Evolutionary conservation across 306 rosid species (phyloP).

Genomic region (Amphicarpaea edgeworthii): DNA sequence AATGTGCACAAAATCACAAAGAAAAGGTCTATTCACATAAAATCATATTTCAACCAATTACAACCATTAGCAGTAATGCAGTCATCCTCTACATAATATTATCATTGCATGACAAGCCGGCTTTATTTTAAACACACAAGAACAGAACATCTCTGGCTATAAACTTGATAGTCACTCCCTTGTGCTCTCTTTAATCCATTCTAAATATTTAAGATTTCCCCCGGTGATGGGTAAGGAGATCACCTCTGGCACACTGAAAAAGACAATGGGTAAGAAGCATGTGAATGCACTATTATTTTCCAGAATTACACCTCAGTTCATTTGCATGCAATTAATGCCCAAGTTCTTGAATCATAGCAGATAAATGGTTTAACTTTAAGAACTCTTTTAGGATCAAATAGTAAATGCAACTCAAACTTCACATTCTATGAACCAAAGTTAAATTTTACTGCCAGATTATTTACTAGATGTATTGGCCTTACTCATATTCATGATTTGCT

Average conservation of each 20-base stretch:
- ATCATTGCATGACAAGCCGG: constrained; percentile 35
- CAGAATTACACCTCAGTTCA: background rate
- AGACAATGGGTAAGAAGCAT: constrained; percentile 35
- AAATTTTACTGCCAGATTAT: constrained; percentile 14
- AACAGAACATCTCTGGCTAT: constrained; percentile 32
- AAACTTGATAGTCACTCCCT: constrained; percentile 64
- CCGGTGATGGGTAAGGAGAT: constrained; percentile 89
- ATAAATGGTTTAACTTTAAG: constrained; percentile 32
- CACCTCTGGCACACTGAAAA: constrained; percentile 90
- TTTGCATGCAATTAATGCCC: constrained; percentile 14
- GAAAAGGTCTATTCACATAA: constrained; percentile 28
- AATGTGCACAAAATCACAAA: constrained; percentile 2
- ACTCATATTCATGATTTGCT: constrained; percentile 88
- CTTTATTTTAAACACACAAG: constrained; percentile 42
- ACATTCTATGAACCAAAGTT: constrained; percentile 3
- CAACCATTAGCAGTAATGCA: constrained; percentile 10
- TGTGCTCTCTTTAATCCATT: constrained; percentile 92
- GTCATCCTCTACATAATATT: constrained; percentile 17
- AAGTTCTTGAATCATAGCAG: constrained; percentile 15
- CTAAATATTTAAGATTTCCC: constrained; percentile 76
- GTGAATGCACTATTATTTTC: constrained; percentile 8
- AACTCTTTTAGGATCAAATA: constrained; percentile 11
- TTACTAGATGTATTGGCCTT: constrained; percentile 46
- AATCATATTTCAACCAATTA: constrained; percentile 13
- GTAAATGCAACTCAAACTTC: constrained; percentile 13